phyloP scores from a whole-genome alignment of 2,329 filamentous ascomycete species.

The Aspergillus quadrilineatus region DNA sequence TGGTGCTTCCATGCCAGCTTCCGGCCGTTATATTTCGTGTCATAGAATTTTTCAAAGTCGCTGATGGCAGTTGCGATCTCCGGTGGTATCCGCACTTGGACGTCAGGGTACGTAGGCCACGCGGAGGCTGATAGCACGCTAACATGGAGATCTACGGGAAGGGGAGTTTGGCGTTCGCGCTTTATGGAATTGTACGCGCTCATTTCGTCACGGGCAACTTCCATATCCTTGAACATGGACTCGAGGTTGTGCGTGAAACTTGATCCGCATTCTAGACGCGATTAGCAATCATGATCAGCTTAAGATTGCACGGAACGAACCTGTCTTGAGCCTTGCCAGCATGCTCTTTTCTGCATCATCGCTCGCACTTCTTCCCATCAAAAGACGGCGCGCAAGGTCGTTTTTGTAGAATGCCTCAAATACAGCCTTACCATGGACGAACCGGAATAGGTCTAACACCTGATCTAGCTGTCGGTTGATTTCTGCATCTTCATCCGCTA shows the following conservation, averaged over 20 bases:
- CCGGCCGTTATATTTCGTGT: slow-evolving; percentile 82
- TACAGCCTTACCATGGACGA: slow-evolving; percentile 94
- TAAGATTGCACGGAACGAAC: slow-evolving; percentile 34
- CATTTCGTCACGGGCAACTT: slow-evolving; percentile 91
- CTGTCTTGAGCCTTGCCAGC: slow-evolving; percentile 81
- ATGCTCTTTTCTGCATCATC: slow-evolving; percentile 95
- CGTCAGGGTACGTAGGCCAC: slow-evolving; percentile 89
- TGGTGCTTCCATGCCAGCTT: slow-evolving; percentile 89
- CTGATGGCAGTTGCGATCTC: slow-evolving; percentile 74
- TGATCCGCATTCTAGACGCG: slow-evolving; percentile 72
- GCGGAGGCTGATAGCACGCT: slow-evolving; percentile 87
- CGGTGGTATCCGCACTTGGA: slow-evolving; percentile 69
- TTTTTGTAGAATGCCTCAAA: slow-evolving; percentile 99
- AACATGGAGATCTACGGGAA: slow-evolving; percentile 72
- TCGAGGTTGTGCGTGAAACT: slow-evolving; percentile 96
- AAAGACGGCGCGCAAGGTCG: slow-evolving; percentile 80
- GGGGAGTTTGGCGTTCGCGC: slow-evolving; percentile 58
- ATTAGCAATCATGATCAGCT: slow-evolving; percentile 4
- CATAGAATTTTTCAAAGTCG: slow-evolving; percentile 82
- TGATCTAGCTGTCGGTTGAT: slow-evolving; percentile 90
- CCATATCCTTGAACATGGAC: slow-evolving; percentile 99
- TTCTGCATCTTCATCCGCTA: slow-evolving; percentile 85
- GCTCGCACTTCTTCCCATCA: slow-evolving; percentile 90
- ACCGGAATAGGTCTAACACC: slow-evolving; percentile 90
- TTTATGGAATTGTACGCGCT: slow-evolving; percentile 73